Base-by-base conservation (phyloP, 768 basidiomycete genomes). In the Hysterangium stoloniferum region DNA sequence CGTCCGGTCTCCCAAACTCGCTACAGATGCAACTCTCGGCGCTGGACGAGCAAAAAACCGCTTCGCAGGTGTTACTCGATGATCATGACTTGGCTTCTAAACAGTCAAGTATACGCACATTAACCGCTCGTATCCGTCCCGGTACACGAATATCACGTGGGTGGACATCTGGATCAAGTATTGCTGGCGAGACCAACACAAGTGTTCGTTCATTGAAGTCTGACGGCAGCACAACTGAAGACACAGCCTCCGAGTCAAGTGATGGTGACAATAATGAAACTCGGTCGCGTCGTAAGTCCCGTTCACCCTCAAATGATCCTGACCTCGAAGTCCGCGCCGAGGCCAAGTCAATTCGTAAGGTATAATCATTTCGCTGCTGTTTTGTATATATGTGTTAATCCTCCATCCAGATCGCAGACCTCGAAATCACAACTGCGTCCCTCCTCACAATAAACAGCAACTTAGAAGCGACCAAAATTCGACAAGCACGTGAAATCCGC, bases 271-370 rank as follows among this genome's bases (percentile, higher is more conserved):
- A 49, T 13, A 53, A 59, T 17, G 45, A 27, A 27, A 7, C 35
- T 41, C 20, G 40, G 31, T 7, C 13, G 33, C 33, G 8, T 19
- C 27, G 36, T 15, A 32, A 22, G 34, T 22, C 24, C 9, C 42
- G 36, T 13, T 19, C 29, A 15, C 12, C 24, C 29, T 17, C 53
- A n/a, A 53, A 57, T 38, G 54, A 58, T 29, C 40, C 28, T 34
- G 62, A 58, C 6, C 59, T 66, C 24, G 65, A 72, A 27, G 74
- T 79, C 47, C 74, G 69, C 43, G 82, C 79, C 1, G 78, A 79
- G 57, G 88, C 89, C 9, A 90, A 88, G 69, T 84, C 86, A n/a
- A 82, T 84, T 63, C 79, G 88, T 52, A 92, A 92, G 81, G 88
- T 89, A 54, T 27, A 65, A 60, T 42, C 15, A 17, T 17, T 43